A percentile compares a stretch with the other conserved stretches of the same genome.
phyloP scores from a whole-genome alignment of 352 stramenopile genomes.

The Thalassiosira hispida region DNA sequence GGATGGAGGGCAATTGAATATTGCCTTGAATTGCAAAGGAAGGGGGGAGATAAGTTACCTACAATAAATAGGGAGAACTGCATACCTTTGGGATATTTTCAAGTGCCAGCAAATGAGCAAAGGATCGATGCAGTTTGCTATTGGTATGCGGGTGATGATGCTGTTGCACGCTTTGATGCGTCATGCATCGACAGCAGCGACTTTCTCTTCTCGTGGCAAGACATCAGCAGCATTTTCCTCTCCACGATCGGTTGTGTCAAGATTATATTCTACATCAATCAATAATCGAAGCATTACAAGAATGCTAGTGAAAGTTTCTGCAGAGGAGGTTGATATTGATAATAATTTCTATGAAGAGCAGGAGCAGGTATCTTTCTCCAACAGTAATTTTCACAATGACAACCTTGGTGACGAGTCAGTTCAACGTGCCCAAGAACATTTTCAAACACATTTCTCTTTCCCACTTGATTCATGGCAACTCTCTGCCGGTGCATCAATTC shows the following conservation, averaged over 20 bases:
- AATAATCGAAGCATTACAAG: not conserved
- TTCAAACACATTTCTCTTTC: conserved; percentile 72
- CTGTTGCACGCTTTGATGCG: not conserved
- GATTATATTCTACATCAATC: not conserved
- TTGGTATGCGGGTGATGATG: conserved; percentile 6
- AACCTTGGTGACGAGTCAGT: conserved; percentile 7
- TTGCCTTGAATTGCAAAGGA: too few relatives aligned
- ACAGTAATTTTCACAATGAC: not conserved
- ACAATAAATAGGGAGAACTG: too few relatives aligned
- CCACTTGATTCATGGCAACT: conserved; percentile 79
- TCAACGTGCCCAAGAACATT: conserved; percentile 21
- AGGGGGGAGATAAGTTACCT: too few relatives aligned
- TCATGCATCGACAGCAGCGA: not conserved
- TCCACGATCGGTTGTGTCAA: not conserved
- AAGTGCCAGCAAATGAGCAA: too few relatives aligned
- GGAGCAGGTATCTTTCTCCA: not conserved
- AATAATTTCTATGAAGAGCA: not conserved
- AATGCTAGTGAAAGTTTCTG: conserved; percentile 1
- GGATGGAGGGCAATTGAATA: too few relatives aligned
- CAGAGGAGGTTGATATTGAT: not conserved
- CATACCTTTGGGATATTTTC: too few relatives aligned
- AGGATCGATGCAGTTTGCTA: conserved; percentile 1
- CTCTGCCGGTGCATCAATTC: conserved; percentile 61
- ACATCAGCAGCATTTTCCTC: not conserved
- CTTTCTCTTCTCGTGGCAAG: not conserved